A percentile compares a stretch with the other conserved stretches of the same genome.
Conservation (phyloP, 306 rosid genomes). For the Trifolium dubium region DNA sequence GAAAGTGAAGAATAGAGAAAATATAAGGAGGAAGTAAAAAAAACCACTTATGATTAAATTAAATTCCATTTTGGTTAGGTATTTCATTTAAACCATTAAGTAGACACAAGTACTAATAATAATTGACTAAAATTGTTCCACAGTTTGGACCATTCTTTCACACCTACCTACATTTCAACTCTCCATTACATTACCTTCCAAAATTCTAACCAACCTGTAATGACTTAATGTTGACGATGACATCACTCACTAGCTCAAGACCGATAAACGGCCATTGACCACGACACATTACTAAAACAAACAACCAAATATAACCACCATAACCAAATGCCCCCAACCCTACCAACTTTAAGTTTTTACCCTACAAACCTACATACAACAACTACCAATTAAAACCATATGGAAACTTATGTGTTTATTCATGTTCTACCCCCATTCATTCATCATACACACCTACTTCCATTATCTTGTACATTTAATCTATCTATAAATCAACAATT, state of each 20-base stretch:
- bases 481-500: not conserved
- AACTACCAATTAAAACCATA: constrained; percentile 3
- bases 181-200: constrained; percentile 25
- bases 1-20: too few relatives aligned
- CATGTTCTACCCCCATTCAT: not conserved
- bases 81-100: not conserved
- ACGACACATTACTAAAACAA: constrained; percentile 31
- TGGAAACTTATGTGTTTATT: not conserved
- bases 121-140: not conserved
- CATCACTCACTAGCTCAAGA: constrained; percentile 6
- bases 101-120: not conserved
- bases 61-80: not conserved
- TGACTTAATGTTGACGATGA: constrained; percentile 32
- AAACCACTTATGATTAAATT: not conserved
- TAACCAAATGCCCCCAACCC: constrained; percentile 37
- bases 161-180: not conserved
- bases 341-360: constrained; percentile 19
- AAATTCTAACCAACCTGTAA: constrained; percentile 11
- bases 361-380: constrained; percentile 25
- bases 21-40: too few relatives aligned
- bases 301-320: constrained; percentile 40
- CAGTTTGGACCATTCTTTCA: constrained; percentile 7
- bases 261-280: constrained; percentile 38
- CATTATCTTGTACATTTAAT: not conserved
- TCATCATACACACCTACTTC: not conserved